Percentiles rank a stretch among this genome's conserved stretches.
Conservation (phyloP, 176 grass and related monocot species). For the Musa troglodytarum region DNA sequence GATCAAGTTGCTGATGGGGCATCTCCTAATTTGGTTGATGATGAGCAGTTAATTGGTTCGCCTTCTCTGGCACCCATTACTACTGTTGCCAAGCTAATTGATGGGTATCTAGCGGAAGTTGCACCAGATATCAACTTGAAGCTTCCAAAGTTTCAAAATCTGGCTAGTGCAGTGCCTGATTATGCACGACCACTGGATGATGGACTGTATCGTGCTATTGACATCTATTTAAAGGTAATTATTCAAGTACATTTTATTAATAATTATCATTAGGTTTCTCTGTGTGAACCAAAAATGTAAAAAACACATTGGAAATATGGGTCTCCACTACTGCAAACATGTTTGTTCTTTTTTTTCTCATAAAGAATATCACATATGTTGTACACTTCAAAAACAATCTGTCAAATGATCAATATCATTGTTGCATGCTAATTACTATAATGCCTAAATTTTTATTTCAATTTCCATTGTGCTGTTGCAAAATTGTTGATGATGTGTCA, state of each 20-base stretch:
- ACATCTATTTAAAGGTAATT: constrained; percentile 15
- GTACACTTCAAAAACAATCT: too few relatives aligned
- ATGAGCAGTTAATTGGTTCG: background rate
- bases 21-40: background rate
- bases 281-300: too few relatives aligned
- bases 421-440: too few relatives aligned
- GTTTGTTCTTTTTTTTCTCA: too few relatives aligned
- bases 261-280: too few relatives aligned
- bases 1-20: constrained; percentile 1
- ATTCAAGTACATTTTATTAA: background rate
- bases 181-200: constrained; percentile 8
- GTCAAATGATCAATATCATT: too few relatives aligned
- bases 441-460: too few relatives aligned
- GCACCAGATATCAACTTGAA: constrained; percentile 13
- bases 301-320: too few relatives aligned
- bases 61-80: constrained; percentile 12
- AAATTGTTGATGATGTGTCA: background rate
- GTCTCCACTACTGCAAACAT: too few relatives aligned
- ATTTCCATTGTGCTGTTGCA: too few relatives aligned
- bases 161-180: constrained; percentile 5
- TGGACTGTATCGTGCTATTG: constrained; percentile 12
- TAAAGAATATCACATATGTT: too few relatives aligned
- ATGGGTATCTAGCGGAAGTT: constrained; percentile 10
- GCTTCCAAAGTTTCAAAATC: constrained; percentile 8
- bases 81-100: constrained; percentile 6